Evolutionary conservation across 2,329 filamentous ascomycete species (phyloP).

Genomic region (Bipolaris bicolor): DNA sequence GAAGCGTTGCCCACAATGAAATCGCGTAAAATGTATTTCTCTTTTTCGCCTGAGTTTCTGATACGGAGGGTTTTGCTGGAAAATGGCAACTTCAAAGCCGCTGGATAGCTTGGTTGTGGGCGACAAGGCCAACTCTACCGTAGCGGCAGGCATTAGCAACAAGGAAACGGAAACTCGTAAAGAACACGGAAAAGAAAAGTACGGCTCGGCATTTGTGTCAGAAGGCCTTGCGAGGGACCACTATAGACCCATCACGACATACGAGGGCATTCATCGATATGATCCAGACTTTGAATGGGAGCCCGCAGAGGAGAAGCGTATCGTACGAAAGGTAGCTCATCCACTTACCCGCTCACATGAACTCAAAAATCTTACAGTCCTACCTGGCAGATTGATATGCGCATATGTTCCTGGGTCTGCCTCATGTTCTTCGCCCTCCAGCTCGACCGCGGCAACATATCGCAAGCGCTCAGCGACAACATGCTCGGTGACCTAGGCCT

Average conservation of each 20-base stretch:
- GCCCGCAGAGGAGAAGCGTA: conserved; percentile 60
- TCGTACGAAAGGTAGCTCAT: conserved; percentile 59
- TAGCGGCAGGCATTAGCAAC: conserved; percentile 25
- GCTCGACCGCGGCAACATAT: conserved; percentile 57
- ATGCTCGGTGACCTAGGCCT: conserved; percentile 41
- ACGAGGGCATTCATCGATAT: conserved; percentile 66
- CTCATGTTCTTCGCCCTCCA: conserved; percentile 63
- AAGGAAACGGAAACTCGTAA: conserved; percentile 25
- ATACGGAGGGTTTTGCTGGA: conserved; percentile 12
- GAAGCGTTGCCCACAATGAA: too few species aligned
- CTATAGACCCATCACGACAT: conserved; percentile 61
- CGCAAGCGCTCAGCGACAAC: conserved; percentile 47
- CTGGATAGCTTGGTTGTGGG: conserved; percentile 14
- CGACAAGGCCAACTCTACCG: conserved; percentile 29
- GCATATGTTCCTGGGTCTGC: conserved; percentile 60
- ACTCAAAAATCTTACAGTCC: neutral
- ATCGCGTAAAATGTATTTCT: too few species aligned
- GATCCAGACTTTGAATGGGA: conserved; percentile 65
- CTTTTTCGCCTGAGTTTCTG: neutral
- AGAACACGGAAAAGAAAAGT: conserved; percentile 12
- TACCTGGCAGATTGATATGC: conserved; percentile 54
- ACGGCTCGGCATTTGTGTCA: conserved; percentile 45
- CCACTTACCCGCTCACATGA: conserved; percentile 34
- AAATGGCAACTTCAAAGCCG: conserved; percentile 5
- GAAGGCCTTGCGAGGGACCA: conserved; percentile 43